Percentiles rank a stretch among this genome's conserved stretches.
Evolutionary conservation across 768 basidiomycete genomes (phyloP).

Genomic region (Suillus occidentalis): DNA sequence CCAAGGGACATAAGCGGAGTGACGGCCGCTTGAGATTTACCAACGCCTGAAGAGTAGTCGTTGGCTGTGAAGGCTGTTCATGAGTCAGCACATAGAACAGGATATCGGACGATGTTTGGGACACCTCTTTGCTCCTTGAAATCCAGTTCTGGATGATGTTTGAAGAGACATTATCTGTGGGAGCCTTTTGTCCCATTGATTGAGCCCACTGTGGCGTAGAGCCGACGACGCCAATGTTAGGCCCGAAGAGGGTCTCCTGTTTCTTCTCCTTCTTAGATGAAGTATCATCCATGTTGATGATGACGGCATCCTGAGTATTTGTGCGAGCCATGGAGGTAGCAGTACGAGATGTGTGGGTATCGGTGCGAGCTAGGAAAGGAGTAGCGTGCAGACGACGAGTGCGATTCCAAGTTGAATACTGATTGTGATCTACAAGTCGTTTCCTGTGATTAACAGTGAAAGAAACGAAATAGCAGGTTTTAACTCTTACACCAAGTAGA

Average conservation of each 20-base stretch:
- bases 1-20: constrained; percentile 70
- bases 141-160: constrained; percentile 85
- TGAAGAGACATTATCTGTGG: constrained; percentile 73
- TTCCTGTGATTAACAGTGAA: constrained; percentile 4
- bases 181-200: constrained; percentile 57
- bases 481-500: constrained; percentile 40
- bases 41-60: constrained; percentile 90
- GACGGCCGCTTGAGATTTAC: constrained; percentile 94
- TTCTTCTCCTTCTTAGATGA: constrained; percentile 55
- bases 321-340: constrained; percentile 51
- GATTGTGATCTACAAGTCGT: constrained; percentile 41
- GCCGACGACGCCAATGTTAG: constrained; percentile 78
- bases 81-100: constrained; percentile 1
- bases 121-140: constrained; percentile 82
- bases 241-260: constrained; percentile 86
- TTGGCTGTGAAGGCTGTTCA: constrained; percentile 70
- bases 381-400: constrained; percentile 51
- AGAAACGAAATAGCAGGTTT: constrained; percentile 1
- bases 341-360: constrained; percentile 46
- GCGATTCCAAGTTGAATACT: constrained; percentile 59
- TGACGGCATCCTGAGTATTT: constrained; percentile 24
- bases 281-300: constrained; percentile 21
- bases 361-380: constrained; percentile 52
- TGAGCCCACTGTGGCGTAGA: constrained; percentile 73
- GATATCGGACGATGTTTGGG: constrained; percentile 7